A percentile compares a stretch with the other conserved stretches of the same genome.
Evolutionary conservation across 352 stramenopile species (phyloP).

Genomic region (Globisporangium spiculum): DNA sequence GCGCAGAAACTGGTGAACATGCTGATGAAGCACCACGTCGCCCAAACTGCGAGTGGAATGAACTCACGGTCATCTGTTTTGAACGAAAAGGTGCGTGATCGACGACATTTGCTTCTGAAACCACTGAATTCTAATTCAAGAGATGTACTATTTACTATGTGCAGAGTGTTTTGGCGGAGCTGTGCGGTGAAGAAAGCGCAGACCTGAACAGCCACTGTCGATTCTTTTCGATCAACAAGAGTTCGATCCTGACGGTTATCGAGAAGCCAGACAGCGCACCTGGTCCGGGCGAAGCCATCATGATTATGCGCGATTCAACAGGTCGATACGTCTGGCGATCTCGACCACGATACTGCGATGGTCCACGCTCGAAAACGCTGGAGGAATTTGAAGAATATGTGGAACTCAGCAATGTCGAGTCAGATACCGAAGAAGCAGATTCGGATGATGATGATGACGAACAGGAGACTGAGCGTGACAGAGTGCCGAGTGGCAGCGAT

Average conservation of each 20-base stretch:
- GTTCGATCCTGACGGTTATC: constrained; percentile 74
- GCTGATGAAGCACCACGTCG: constrained; percentile 87
- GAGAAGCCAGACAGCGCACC: constrained; percentile 57
- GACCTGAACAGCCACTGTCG: constrained; percentile 57
- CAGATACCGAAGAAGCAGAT: constrained; percentile 24
- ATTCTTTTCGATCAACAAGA: constrained; percentile 84
- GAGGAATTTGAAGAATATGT: constrained; percentile 56
- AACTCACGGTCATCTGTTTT: constrained; percentile 41
- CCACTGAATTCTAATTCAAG: not conserved
- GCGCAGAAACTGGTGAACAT: constrained; percentile 82
- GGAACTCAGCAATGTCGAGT: constrained; percentile 18
- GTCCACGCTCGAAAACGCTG: constrained; percentile 46
- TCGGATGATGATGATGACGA: constrained; percentile 29
- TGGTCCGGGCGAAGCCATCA: constrained; percentile 51
- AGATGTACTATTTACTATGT: constrained; percentile 2
- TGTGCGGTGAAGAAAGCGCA: constrained; percentile 40
- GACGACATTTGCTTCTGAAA: not conserved
- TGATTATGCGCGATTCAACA: constrained; percentile 77
- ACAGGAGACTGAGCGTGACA: constrained; percentile 28
- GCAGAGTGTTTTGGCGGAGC: constrained; percentile 52
- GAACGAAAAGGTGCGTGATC: constrained; percentile 54
- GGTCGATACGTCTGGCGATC: constrained; percentile 79
- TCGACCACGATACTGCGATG: constrained; percentile 62
- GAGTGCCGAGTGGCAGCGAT: constrained; percentile 29
- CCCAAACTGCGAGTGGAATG: constrained; percentile 45